Percentiles rank a stretch among this genome's conserved stretches.
phyloP scores from a whole-genome alignment of 805 yeast species.

The Torulaspora quercuum region DNA sequence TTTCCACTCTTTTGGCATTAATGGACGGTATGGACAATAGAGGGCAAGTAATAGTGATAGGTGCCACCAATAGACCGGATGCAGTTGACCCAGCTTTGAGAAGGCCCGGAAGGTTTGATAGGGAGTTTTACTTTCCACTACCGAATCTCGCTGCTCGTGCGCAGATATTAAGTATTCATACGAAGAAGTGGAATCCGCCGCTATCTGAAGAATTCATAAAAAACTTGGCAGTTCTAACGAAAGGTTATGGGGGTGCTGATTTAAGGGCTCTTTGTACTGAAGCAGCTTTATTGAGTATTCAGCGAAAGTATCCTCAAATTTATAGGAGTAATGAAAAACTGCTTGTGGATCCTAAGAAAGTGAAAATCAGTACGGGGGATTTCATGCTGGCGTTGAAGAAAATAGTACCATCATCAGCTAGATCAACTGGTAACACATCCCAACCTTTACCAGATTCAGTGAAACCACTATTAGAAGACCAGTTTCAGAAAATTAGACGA shows the following conservation, averaged over 20 bases:
- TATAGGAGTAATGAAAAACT: conserved; percentile 73
- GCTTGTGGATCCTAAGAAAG: conserved; percentile 63
- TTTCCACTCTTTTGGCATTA: conserved; percentile 86
- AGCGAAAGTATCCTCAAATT: conserved; percentile 89
- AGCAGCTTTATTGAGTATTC: conserved; percentile 89
- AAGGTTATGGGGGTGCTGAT: conserved; percentile 98
- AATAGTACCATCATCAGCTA: conserved; percentile 87
- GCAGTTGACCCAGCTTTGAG: conserved; percentile 97
- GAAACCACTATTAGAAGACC: conserved; percentile 55
- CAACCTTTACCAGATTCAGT: conserved; percentile 76
- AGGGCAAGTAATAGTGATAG: conserved; percentile 96
- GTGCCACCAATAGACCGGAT: conserved; percentile 97
- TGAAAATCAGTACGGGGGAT: conserved; percentile 75
- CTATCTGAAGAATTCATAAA: conserved; percentile 53
- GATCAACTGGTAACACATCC: conserved; percentile 71
- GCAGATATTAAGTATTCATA: conserved; percentile 79
- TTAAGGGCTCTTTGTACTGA: conserved; percentile 91
- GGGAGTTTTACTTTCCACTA: conserved; percentile 93
- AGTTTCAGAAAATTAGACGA: conserved; percentile 44
- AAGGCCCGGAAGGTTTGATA: conserved; percentile 94
- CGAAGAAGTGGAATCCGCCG: conserved; percentile 83
- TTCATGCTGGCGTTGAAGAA: conserved; percentile 82
- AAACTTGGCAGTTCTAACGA: conserved; percentile 73
- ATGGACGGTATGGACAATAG: conserved; percentile 99
- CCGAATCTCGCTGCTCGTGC: conserved; percentile 80